These are phyloP conservation scores for Heterobasidion irregulare DNA, from an alignment of 1,284 basidiomycete species.

Conservation along the genomic window DNA sequence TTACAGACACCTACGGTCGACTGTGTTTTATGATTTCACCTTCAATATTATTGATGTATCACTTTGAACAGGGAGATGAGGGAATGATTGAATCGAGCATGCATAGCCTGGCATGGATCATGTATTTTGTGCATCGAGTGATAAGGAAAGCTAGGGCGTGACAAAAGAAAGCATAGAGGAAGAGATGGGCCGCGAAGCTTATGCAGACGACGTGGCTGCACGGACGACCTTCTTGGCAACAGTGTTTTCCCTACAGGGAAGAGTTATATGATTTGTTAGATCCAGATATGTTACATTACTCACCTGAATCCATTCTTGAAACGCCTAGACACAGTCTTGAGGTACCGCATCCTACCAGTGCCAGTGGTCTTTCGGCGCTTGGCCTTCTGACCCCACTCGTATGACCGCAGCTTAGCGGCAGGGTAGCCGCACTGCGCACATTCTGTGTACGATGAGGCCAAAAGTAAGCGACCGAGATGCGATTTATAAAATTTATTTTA, in stretches of 20 bases:
- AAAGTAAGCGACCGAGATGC: background rate
- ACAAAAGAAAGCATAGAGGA: conserved; percentile 21
- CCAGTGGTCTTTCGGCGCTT: conserved; percentile 99
- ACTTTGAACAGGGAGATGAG: no score
- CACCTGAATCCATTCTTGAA: conserved; percentile 98
- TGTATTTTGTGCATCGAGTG: conserved; percentile 25
- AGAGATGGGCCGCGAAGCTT: conserved; percentile 18
- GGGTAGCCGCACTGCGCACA: conserved; percentile 98
- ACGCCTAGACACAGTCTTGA: conserved; percentile 85
- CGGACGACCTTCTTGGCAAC: conserved; percentile 49
- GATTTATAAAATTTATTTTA: background rate
- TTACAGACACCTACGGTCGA: no score
- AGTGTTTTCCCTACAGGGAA: conserved; percentile 67
- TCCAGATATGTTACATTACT: conserved; percentile 17
- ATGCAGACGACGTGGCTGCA: conserved; percentile 15
- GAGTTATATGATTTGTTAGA: background rate
- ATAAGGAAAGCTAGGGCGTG: conserved; percentile 15
- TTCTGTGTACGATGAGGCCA: conserved; percentile 33
- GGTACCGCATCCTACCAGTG: conserved; percentile 92
- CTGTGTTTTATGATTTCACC: no score
- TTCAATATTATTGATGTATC: no score
- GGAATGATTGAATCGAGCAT: background rate
- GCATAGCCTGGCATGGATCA: conserved; percentile 22
- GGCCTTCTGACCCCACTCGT: conserved; percentile 97
- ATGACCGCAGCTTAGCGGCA: conserved; percentile 90